Percentiles rank a stretch among this genome's conserved stretches.
These are phyloP conservation scores for Globisporangium emineosum DNA, from an alignment of 352 stramenopile genomes.

Conservation along the genomic window DNA sequence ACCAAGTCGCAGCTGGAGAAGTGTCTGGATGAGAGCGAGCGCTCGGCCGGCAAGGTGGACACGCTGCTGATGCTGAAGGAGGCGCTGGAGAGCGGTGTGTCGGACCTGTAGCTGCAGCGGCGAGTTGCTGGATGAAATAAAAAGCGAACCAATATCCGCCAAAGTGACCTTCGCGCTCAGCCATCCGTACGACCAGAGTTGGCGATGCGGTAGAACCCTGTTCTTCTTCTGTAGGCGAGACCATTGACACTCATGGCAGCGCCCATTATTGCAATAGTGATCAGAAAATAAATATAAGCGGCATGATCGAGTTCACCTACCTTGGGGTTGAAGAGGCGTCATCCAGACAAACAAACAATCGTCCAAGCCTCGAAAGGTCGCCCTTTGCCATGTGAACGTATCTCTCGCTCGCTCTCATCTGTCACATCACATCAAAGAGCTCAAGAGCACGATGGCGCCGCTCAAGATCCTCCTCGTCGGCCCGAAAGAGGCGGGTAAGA, in stretches of 20 bases:
- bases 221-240: neutral
- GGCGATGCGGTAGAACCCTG: neutral
- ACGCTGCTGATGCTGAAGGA: slow-evolving; percentile 52
- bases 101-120: slow-evolving; percentile 20
- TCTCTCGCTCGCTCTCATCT: neutral
- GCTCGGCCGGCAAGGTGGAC: slow-evolving; percentile 40
- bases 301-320: neutral
- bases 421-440: neutral
- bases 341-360: neutral
- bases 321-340: neutral
- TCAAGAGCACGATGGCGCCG: slow-evolving; percentile 31
- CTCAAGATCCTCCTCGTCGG: slow-evolving; percentile 83
- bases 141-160: neutral
- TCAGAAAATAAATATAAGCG: neutral
- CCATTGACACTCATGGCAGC: neutral
- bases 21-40: slow-evolving; percentile 53
- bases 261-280: neutral
- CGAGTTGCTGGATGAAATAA: too few relatives aligned
- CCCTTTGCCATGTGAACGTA: neutral
- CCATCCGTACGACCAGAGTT: neutral
- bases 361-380: neutral
- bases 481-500: slow-evolving; percentile 79
- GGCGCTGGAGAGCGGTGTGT: slow-evolving; percentile 40
- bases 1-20: slow-evolving; percentile 63
- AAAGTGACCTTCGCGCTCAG: neutral